phyloP scores from a whole-genome alignment of 257 asterid genomes.

The Nicotiana paniculata region DNA sequence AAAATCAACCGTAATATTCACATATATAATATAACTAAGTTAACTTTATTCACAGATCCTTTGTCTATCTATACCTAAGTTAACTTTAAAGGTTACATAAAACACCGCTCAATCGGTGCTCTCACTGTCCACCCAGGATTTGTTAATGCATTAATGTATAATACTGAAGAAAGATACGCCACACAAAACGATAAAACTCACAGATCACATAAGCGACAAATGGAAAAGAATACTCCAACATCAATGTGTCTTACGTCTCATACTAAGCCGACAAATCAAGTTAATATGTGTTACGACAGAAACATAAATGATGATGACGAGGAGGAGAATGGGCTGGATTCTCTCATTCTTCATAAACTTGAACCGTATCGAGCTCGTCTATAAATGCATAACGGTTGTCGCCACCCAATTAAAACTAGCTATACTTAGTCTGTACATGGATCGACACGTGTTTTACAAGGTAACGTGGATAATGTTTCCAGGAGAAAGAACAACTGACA shows the following conservation, averaged over 20 bases:
- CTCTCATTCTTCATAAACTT: neutral
- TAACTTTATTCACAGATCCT: neutral
- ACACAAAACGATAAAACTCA: neutral
- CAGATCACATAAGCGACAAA: neutral
- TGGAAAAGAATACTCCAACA: neutral
- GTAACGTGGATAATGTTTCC: neutral
- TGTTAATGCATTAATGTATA: neutral
- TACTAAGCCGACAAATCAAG: neutral
- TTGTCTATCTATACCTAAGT: neutral
- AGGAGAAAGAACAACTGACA: neutral
- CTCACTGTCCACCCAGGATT: neutral
- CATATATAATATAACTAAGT: neutral
- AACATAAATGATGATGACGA: neutral
- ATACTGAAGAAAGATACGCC: neutral
- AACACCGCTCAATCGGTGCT: neutral
- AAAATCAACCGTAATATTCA: neutral
- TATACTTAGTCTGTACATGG: neutral
- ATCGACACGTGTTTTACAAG: neutral
- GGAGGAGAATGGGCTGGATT: neutral
- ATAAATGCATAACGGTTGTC: neutral
- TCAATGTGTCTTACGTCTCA: neutral
- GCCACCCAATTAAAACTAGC: neutral
- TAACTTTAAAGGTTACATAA: neutral
- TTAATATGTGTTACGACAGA: neutral
- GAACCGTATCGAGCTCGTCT: neutral